Evolutionary conservation across 2,329 filamentous ascomycete species (phyloP).

Genomic region (Cladosporium sphaerospermum): DNA sequence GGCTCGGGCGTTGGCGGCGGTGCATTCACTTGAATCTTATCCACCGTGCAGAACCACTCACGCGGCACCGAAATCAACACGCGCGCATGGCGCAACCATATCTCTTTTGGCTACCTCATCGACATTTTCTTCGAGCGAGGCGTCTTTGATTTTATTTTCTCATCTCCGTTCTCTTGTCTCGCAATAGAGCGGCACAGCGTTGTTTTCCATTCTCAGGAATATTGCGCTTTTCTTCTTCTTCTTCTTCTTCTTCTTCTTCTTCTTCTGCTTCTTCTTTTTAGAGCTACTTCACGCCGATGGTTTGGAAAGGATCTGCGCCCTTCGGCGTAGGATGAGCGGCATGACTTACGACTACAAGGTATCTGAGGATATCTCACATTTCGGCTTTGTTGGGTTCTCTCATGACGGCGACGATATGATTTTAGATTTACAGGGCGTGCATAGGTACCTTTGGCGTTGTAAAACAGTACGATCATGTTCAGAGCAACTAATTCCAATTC

Average conservation of each 20-base stretch:
- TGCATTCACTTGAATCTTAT: neutral
- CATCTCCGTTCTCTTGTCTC: neutral
- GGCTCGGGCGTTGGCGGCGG: constrained; percentile 8
- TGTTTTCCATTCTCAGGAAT: neutral
- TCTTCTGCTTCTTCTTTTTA: neutral
- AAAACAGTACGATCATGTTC: too few relatives aligned
- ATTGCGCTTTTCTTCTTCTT: neutral
- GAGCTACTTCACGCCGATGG: too few relatives aligned
- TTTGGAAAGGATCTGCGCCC: neutral
- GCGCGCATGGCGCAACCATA: neutral
- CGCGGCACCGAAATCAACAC: neutral
- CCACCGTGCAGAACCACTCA: neutral
- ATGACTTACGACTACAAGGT: too few relatives aligned
- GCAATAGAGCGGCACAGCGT: neutral
- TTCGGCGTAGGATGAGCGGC: too few relatives aligned
- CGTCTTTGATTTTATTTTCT: neutral
- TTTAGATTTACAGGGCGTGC: too few relatives aligned
- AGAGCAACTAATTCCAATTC: too few relatives aligned
- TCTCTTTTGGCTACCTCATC: constrained; percentile 1
- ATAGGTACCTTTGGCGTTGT: too few relatives aligned
- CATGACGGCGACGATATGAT: too few relatives aligned
- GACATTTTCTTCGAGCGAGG: neutral
- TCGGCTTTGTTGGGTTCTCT: too few relatives aligned
- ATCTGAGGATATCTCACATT: too few relatives aligned
- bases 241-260: neutral